Evolutionary conservation across 106 monocot species (phyloP).

Genomic region (Dioscorea dumetorum): DNA sequence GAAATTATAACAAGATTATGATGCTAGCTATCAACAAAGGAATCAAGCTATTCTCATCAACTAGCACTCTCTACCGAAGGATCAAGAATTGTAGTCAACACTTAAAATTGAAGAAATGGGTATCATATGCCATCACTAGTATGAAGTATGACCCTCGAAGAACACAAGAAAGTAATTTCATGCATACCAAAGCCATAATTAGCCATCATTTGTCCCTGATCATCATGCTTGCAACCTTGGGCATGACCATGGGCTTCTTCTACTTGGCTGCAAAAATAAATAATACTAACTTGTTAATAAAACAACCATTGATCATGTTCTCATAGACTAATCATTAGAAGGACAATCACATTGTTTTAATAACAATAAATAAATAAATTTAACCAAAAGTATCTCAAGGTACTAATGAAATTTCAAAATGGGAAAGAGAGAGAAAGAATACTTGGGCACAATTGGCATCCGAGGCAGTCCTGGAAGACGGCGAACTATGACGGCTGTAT

Average conservation of each 20-base stretch:
- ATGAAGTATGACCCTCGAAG: background rate
- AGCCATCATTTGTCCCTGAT: slow-evolving; percentile 39
- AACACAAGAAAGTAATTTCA: background rate
- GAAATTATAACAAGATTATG: too few relatives aligned
- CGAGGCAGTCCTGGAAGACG: slow-evolving; percentile 26
- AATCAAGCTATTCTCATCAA: background rate
- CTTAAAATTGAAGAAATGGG: background rate
- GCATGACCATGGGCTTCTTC: slow-evolving; percentile 60
- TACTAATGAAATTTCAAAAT: background rate
- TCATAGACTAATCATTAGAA: slow-evolving; percentile 7
- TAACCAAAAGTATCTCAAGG: slow-evolving; percentile 14
- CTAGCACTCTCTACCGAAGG: background rate
- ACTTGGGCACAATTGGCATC: slow-evolving; percentile 19
- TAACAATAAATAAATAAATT: slow-evolving; percentile 5
- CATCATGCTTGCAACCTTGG: slow-evolving; percentile 27
- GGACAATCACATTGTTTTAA: background rate
- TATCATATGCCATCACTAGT: background rate
- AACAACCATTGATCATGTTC: slow-evolving; percentile 14
- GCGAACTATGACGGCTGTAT: slow-evolving; percentile 27
- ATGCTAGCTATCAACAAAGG: too few relatives aligned
- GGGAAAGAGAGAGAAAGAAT: too few relatives aligned
- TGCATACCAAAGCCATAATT: slow-evolving; percentile 66
- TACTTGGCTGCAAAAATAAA: slow-evolving; percentile 38
- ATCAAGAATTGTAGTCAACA: background rate
- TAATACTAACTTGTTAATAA: background rate